Evolutionary conservation across 345 rosid species (phyloP).

Genomic region (Moricandia arvensis): DNA sequence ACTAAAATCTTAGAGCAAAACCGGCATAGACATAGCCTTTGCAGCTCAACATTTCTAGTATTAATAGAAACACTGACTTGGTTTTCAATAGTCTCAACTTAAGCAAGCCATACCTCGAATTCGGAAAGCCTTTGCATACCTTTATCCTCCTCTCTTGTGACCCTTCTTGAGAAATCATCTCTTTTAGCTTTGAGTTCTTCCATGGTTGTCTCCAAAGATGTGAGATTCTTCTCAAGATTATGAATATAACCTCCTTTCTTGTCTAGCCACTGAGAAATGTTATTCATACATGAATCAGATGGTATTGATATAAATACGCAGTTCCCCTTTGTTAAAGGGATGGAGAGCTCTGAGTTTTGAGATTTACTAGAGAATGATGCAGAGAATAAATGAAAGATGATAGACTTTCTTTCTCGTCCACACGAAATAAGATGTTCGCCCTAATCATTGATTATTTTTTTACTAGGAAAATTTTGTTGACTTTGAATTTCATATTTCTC

Average conservation of each 20-base stretch:
- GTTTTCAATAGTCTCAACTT: background rate
- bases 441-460: too few species aligned
- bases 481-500: too few species aligned
- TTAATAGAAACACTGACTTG: background rate
- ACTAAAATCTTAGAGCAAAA: background rate
- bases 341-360: too few species aligned
- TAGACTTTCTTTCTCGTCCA: too few species aligned
- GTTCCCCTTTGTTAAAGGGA: too few species aligned
- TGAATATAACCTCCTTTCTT: background rate
- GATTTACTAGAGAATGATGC: too few species aligned
- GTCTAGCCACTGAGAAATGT: background rate
- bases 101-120: constrained; percentile 14
- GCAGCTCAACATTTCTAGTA: background rate
- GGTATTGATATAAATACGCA: background rate
- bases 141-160: constrained; percentile 8
- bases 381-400: too few species aligned
- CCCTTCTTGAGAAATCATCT: background rate
- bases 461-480: too few species aligned
- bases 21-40: background rate
- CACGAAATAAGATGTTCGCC: too few species aligned
- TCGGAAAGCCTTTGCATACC: background rate
- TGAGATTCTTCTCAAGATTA: background rate
- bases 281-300: background rate
- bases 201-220: background rate
- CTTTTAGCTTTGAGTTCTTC: background rate